phyloP scores from a whole-genome alignment of 495 filamentous ascomycete species.

The Penicillium chermesinum region DNA sequence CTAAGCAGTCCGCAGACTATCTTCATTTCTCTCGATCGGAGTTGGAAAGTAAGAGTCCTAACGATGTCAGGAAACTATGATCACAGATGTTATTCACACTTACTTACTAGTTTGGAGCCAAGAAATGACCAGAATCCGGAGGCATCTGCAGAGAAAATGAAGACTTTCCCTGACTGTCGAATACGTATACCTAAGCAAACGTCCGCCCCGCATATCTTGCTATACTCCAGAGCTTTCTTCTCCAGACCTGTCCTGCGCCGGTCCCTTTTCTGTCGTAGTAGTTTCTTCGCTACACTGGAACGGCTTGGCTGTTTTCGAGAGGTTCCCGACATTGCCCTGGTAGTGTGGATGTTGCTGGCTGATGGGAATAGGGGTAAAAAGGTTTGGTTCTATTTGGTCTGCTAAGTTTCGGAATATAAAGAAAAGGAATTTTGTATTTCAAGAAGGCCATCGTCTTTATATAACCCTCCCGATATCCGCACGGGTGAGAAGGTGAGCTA shows the following conservation, averaged over 20 bases:
- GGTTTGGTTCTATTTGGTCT: too few species aligned
- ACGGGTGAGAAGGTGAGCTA: too few species aligned
- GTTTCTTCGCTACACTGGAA: background rate
- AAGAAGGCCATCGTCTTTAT: too few species aligned
- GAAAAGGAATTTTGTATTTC: too few species aligned
- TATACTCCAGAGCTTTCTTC: conserved; percentile 10
- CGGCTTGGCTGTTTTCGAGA: background rate
- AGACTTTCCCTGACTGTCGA: conserved; percentile 12
- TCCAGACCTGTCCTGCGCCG: conserved; percentile 6
- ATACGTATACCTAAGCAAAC: conserved; percentile 11
- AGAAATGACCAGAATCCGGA: conserved; percentile 10
- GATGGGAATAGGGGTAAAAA: too few species aligned
- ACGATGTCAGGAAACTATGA: background rate
- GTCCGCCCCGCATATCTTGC: conserved; percentile 11
- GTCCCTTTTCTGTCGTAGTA: conserved; percentile 4
- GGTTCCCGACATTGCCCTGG: background rate
- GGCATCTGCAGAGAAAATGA: conserved; percentile 9
- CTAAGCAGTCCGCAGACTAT: too few species aligned
- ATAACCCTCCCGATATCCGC: too few species aligned
- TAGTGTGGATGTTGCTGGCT: too few species aligned
- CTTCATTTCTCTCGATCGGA: conserved; percentile 2
- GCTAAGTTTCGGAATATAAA: too few species aligned
- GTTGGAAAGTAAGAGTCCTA: conserved; percentile 6
- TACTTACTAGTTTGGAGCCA: conserved; percentile 6
- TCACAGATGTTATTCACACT: background rate